These are phyloP conservation scores for Gossypium aridum DNA, from an alignment of 441 rosid genomes.

Conservation along the genomic window DNA sequence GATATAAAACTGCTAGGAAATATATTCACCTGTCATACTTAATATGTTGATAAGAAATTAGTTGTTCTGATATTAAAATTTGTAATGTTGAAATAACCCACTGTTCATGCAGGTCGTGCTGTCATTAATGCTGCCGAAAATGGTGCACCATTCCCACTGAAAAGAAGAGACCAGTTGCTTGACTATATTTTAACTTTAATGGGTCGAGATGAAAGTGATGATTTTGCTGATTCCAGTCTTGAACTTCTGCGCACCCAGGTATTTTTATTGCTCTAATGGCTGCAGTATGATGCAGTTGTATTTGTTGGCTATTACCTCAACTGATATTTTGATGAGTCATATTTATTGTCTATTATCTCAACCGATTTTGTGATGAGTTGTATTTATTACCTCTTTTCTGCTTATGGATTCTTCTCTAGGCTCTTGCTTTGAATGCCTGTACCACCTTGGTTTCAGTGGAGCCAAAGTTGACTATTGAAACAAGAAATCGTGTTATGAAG, in stretches of 20 bases:
- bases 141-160: constrained; percentile 84
- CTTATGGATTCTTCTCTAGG: constrained; percentile 48
- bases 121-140: constrained; percentile 93
- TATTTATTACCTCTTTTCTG: neutral
- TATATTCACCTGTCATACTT: neutral
- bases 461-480: constrained; percentile 90
- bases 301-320: neutral
- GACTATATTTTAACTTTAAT: constrained; percentile 92
- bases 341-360: neutral
- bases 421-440: constrained; percentile 95
- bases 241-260: constrained; percentile 94
- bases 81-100: constrained; percentile 12
- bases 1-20: neutral
- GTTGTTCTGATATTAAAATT: constrained; percentile 2
- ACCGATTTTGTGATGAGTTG: neutral
- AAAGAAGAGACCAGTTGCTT: constrained; percentile 82
- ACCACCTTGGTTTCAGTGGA: constrained; percentile 98
- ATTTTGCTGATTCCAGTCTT: constrained; percentile 83
- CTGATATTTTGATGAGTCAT: neutral
- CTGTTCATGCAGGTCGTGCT: constrained; percentile 70
- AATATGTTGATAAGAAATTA: neutral
- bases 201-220: constrained; percentile 89
- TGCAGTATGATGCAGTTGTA: constrained; percentile 3
- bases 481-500: constrained; percentile 95
- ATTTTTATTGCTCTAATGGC: constrained; percentile 19